Evolutionary conservation across 2,329 filamentous ascomycete species (phyloP), one percentile per base, ranked within the genome.

Genomic region (Gaeumannomyces sp.): DNA sequence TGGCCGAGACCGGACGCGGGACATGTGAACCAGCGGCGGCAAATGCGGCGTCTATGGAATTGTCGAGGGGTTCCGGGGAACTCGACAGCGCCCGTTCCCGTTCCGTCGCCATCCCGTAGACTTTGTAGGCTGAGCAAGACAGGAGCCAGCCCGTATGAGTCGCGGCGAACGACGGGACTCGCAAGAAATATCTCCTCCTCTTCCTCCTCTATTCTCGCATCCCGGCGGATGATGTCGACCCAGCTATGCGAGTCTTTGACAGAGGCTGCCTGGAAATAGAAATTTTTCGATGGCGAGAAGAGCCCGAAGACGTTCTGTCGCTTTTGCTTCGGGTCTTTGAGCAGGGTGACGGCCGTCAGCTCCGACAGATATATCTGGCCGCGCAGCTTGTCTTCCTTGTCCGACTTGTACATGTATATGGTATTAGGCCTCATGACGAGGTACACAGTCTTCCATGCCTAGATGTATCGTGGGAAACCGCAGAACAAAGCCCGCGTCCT

Each of bases 381-480:
- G 63, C 92, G 90, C 59, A 99, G 85, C 75, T 93, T 93, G 71
- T 90, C 91, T 78, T 97, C 93, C 71, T 93, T 91, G 71, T 91
- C 87, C 73, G 94, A 90, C 77, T 94, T 96, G 83, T 99, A 99
- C 67, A 97, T 89, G 63, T 91, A 97, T 45, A 99, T 84, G 27
- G 91, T 85, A 71, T 95, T 96, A 0, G 94, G 93, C 67, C 95
- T 89, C 60, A 99, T 85, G 57, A 99, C 95, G 58, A 98, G 82
- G 77, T 91, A 95, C 67, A 93, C 87, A 7, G 89, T 82, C 78
- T 96, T 96, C 95, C 95, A 99, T 68, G 90, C 88, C 87, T 97
- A 65, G 11, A 62, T 25, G 8, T 8, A 19, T n/a, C 45, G 10
- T 22, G 38, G 38, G 38, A 4, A 19, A 22, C 38, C 22, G 45